Conservation (phyloP, 768 basidiomycete species). For the Serendipita sp. region DNA sequence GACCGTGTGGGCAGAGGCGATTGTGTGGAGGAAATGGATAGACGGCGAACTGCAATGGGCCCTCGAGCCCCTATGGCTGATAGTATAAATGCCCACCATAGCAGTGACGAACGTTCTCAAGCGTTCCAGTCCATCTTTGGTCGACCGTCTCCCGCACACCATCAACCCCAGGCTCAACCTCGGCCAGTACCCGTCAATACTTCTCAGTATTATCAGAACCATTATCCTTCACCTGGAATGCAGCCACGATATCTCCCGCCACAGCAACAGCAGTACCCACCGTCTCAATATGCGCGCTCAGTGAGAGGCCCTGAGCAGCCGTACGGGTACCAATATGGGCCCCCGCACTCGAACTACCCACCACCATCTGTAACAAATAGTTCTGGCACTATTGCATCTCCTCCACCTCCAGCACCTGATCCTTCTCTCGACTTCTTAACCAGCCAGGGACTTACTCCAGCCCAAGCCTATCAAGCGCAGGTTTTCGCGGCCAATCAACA, state of each 20-base stretch:
- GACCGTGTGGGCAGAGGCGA: not conserved
- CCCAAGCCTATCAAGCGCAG: slow-evolving; percentile 70
- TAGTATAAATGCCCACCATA: not conserved
- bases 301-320: slow-evolving; percentile 13
- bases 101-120: slow-evolving; percentile 45
- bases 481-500: slow-evolving; percentile 29
- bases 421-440: slow-evolving; percentile 27
- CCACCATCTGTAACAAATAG: slow-evolving; percentile 37
- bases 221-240: slow-evolving; percentile 16
- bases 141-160: slow-evolving; percentile 44
- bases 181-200: slow-evolving; percentile 14
- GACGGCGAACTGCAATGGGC: slow-evolving; percentile 3
- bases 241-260: slow-evolving; percentile 16
- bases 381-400: slow-evolving; percentile 29
- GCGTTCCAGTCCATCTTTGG: slow-evolving; percentile 85
- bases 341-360: slow-evolving; percentile 21
- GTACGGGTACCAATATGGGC: slow-evolving; percentile 13
- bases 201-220: slow-evolving; percentile 14
- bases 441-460: slow-evolving; percentile 46
- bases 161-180: slow-evolving; percentile 11
- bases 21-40: not conserved
- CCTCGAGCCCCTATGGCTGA: not conserved
- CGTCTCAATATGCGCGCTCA: slow-evolving; percentile 16
- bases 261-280: slow-evolving; percentile 8
- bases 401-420: slow-evolving; percentile 35